Conservation (phyloP, 768 basidiomycete genomes). For the Naganishia randhawae region DNA sequence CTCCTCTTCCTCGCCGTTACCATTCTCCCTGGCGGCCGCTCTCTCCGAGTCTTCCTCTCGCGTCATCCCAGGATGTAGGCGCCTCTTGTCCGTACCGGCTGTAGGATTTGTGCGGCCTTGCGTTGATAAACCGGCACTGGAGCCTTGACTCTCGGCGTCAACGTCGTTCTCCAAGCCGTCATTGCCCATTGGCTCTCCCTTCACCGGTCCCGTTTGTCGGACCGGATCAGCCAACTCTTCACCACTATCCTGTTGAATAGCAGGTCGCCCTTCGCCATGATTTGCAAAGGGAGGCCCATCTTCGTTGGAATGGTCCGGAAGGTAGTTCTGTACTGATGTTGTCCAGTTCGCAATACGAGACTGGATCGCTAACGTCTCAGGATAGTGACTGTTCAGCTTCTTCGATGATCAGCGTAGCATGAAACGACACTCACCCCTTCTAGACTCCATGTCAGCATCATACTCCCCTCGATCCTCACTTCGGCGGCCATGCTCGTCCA, state of each 20-base stretch:
- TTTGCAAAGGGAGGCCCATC: not conserved
- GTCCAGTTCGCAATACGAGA: conserved; percentile 5
- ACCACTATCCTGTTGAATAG: no score
- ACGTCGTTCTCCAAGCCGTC: not conserved
- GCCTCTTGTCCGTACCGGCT: not conserved
- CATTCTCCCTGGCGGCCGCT: no score
- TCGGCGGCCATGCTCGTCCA: not conserved
- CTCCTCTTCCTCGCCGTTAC: not conserved
- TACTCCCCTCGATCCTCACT: not conserved
- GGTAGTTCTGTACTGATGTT: not conserved
- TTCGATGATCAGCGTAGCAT: not conserved
- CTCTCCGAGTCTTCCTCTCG: not conserved
- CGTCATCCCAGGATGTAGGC: no score
- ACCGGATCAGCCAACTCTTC: no score
- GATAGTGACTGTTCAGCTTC: not conserved
- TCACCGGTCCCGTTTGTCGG: no score
- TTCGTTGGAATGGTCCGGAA: not conserved
- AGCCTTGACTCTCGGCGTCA: not conserved
- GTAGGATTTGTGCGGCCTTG: not conserved
- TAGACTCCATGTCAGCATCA: not conserved
- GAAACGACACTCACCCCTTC: not conserved
- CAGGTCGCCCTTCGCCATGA: not conserved
- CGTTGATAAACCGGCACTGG: no score
- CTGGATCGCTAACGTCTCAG: not conserved
- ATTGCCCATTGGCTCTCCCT: not conserved